Base-by-base conservation (phyloP, 2,329 filamentous ascomycete genomes). In the Trichothecium roseum region DNA sequence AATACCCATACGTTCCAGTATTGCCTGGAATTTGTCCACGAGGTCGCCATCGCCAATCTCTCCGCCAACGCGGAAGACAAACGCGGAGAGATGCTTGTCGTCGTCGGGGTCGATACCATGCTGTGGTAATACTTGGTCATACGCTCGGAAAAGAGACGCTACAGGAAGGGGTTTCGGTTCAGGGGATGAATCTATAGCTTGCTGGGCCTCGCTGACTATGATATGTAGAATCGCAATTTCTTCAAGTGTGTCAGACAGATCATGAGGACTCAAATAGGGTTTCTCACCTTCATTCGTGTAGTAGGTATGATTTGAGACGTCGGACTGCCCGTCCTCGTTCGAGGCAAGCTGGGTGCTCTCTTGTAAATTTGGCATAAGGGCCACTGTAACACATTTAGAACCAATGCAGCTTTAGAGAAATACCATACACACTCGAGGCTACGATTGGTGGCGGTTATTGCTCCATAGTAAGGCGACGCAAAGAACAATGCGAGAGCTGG, bases 181-280 rank as follows among this genome's bases (percentile, higher is more conserved):
- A 2, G 74, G 64, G 2, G 74, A 61, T 9, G 57, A 58, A 31
- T 72, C 62, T 36, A 76, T 66, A 20, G 83, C 68, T 28, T 72
- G 63, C 59, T 88, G 76, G 30, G 84, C 87, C 46, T 72, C 69
- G 41, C 68, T 64, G 49, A 93, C 78, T 49, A 94, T 84, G 39
- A 81, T 70, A 57, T 86, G 81, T 39, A 94, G 68, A 42, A 86
- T 69, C 42, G 74, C 71, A 55, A 94, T 83, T 63, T 93, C 88
- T 87, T 38, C 18, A 18, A 35, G 24, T 30, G 27, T 5, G 20
- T n/a, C n/a, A 14, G 38, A 51, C 27, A 51, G 39, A 18, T 17
- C 20, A 20, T 28, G 16, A 13, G 26, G 16, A 37, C 30, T 15
- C 18, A 24, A 33, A 8, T 27, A 15, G 9, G 32, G 5, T 14